Evolutionary conservation across 2,329 filamentous ascomycete genomes (phyloP).

Genomic region (Drechslerella coelobrocha): DNA sequence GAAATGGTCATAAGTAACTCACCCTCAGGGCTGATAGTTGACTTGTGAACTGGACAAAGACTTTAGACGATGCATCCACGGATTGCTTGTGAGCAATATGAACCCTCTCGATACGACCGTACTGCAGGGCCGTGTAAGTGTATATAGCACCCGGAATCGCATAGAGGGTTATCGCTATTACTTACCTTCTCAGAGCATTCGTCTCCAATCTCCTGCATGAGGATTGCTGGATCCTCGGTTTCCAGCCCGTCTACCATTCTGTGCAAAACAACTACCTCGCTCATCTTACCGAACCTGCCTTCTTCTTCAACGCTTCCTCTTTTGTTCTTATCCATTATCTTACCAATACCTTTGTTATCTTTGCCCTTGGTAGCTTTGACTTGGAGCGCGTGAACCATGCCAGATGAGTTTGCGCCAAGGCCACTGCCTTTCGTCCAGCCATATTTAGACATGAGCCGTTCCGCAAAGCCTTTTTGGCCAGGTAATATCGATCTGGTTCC

Average conservation of each 20-base stretch:
- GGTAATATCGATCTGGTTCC: conserved; percentile 69
- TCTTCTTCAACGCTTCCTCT: conserved; percentile 60
- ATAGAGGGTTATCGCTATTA: conserved; percentile 58
- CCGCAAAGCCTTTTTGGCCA: conserved; percentile 82
- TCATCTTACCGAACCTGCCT: conserved; percentile 74
- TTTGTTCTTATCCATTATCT: conserved; percentile 78
- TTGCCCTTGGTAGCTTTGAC: conserved; percentile 86
- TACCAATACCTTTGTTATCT: conserved; percentile 74
- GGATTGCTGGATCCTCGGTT: conserved; percentile 64
- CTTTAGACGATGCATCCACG: conserved; percentile 63
- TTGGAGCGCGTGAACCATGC: conserved; percentile 82
- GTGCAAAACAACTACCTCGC: conserved; percentile 78
- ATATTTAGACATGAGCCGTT: conserved; percentile 89
- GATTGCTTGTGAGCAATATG: conserved; percentile 35
- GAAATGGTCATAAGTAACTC: conserved; percentile 58
- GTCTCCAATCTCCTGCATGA: conserved; percentile 94
- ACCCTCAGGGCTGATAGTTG: conserved; percentile 82
- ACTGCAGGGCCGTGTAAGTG: conserved; percentile 12
- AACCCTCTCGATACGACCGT: conserved; percentile 57
- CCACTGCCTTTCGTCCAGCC: conserved; percentile 90
- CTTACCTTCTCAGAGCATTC: conserved; percentile 77
- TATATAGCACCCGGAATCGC: conserved; percentile 1
- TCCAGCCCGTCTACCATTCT: conserved; percentile 84
- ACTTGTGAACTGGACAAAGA: conserved; percentile 93
- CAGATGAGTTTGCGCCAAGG: conserved; percentile 79